A percentile compares a stretch with the other conserved stretches of the same genome.
These are phyloP conservation scores for Earliella scabrosa DNA, from an alignment of 1,284 basidiomycete genomes.

Conservation along the genomic window DNA sequence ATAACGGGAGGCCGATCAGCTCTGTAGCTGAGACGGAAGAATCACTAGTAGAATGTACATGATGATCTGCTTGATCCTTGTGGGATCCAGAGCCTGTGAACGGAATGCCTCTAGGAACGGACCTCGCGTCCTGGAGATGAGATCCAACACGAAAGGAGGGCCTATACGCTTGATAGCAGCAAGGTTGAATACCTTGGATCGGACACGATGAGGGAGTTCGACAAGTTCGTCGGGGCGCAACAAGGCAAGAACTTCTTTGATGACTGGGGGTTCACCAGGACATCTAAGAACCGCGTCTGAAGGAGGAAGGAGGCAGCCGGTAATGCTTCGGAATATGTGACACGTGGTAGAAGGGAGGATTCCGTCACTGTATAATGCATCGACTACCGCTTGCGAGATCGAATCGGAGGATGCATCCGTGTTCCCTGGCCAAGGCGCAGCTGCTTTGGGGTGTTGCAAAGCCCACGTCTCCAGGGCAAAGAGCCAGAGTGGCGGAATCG, in stretches of 20 bases:
- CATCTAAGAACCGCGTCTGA: conserved; percentile 8
- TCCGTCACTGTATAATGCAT: conserved; percentile 32
- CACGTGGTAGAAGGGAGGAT: not conserved
- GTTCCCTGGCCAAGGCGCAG: conserved; percentile 22
- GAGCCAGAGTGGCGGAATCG: conserved; percentile 42
- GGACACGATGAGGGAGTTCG: not conserved
- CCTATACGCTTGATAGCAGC: not conserved
- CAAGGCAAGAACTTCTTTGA: not conserved
- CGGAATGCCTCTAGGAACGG: not conserved
- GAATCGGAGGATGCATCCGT: conserved; percentile 10
- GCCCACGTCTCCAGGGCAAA: conserved; percentile 39
- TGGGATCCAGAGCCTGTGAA: too few species aligned
- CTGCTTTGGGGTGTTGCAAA: not conserved
- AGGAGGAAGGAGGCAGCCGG: conserved; percentile 17
- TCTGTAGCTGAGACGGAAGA: conserved; percentile 10
- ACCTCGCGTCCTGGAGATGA: not conserved
- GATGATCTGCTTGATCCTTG: not conserved
- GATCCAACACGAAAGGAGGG: not conserved
- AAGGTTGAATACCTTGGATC: not conserved
- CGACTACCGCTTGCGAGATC: conserved; percentile 23
- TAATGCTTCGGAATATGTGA: conserved; percentile 20
- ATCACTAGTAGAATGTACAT: not conserved
- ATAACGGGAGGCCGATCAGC: conserved; percentile 32
- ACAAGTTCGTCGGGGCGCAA: conserved; percentile 7
- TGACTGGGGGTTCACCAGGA: not conserved